Evolutionary conservation across 2,329 filamentous ascomycete genomes (phyloP).

Genomic region (Aspergillus arachidicola): DNA sequence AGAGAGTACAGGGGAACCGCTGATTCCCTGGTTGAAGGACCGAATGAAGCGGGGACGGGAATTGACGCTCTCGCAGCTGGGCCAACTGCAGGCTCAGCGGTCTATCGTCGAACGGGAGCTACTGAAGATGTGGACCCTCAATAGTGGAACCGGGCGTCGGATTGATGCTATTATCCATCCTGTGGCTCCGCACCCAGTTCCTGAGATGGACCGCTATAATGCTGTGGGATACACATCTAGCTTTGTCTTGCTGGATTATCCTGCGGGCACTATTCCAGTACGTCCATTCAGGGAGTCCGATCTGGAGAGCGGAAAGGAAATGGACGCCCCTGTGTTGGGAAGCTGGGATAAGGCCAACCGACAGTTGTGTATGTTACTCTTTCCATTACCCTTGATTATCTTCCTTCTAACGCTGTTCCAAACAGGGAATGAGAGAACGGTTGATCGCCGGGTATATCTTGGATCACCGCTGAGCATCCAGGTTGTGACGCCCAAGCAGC

Average conservation of each 20-base stretch:
- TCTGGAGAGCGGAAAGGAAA: conserved; percentile 51
- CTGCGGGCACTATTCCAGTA: conserved; percentile 61
- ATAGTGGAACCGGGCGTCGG: conserved; percentile 19
- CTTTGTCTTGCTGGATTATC: conserved; percentile 65
- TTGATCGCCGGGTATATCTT: conserved; percentile 58
- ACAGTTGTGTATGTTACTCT: conserved; percentile 53
- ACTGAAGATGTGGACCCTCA: conserved; percentile 57
- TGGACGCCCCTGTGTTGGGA: conserved; percentile 45
- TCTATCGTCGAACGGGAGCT: conserved; percentile 58
- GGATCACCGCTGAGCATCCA: conserved; percentile 59
- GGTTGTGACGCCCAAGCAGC: conserved; percentile 57
- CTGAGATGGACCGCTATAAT: conserved; percentile 64
- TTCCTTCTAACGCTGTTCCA: conserved; percentile 8
- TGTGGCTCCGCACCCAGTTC: conserved; percentile 65
- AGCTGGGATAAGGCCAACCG: conserved; percentile 65
- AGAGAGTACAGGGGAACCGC: conserved; percentile 57
- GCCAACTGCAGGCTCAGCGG: conserved; percentile 56
- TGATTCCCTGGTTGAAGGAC: conserved; percentile 62
- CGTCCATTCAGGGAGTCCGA: conserved; percentile 53
- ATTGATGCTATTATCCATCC: conserved; percentile 67
- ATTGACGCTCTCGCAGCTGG: conserved; percentile 52
- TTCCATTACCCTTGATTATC: no score
- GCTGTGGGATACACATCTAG: conserved; percentile 63
- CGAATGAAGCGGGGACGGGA: conserved; percentile 54
- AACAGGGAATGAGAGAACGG: conserved; percentile 50